Percentiles rank a stretch among this genome's conserved stretches.
These are phyloP conservation scores for Picea engelmannii DNA, from an alignment of 83 land plant genomes.

Conservation along the genomic window DNA sequence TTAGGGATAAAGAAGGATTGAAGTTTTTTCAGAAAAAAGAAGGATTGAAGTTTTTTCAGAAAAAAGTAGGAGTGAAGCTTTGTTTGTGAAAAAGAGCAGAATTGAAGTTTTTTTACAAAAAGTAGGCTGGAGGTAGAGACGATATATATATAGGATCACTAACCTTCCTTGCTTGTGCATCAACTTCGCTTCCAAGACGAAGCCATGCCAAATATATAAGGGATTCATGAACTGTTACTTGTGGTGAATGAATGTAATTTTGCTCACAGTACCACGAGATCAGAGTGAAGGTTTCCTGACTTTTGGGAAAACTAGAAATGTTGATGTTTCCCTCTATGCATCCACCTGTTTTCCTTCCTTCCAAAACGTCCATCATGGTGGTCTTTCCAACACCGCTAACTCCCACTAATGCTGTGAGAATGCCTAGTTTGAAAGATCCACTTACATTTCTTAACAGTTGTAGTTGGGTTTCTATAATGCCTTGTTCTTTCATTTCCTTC, in stretches of 20 bases:
- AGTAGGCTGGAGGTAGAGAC: too few relatives aligned
- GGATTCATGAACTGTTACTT: conserved; percentile 52
- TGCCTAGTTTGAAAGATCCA: conserved; percentile 62
- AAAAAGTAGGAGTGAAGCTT: too few relatives aligned
- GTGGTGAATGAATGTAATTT: conserved; percentile 58
- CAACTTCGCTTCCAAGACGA: conserved; percentile 35
- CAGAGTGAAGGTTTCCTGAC: conserved; percentile 52
- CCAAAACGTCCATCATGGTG: conserved; percentile 69
- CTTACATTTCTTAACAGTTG: conserved; percentile 49
- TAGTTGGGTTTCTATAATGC: conserved; percentile 33
- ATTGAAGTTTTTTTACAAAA: too few relatives aligned
- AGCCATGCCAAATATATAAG: conserved; percentile 57
- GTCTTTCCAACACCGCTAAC: conserved; percentile 77
- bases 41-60: too few relatives aligned
- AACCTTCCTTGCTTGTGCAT: conserved; percentile 31
- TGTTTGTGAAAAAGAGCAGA: too few relatives aligned
- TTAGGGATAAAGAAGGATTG: too few relatives aligned
- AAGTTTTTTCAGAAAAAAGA: too few relatives aligned
- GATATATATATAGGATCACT: conserved; percentile 10
- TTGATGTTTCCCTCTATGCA: conserved; percentile 46
- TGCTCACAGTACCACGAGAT: conserved; percentile 60
- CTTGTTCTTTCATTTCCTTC: conserved; percentile 56
- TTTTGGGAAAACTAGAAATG: conserved; percentile 57
- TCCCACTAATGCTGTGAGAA: conserved; percentile 55
- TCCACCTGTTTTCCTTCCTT: conserved; percentile 66